Base-by-base conservation (phyloP, 345 rosid genomes). In the Euphorbia tirucalli region DNA sequence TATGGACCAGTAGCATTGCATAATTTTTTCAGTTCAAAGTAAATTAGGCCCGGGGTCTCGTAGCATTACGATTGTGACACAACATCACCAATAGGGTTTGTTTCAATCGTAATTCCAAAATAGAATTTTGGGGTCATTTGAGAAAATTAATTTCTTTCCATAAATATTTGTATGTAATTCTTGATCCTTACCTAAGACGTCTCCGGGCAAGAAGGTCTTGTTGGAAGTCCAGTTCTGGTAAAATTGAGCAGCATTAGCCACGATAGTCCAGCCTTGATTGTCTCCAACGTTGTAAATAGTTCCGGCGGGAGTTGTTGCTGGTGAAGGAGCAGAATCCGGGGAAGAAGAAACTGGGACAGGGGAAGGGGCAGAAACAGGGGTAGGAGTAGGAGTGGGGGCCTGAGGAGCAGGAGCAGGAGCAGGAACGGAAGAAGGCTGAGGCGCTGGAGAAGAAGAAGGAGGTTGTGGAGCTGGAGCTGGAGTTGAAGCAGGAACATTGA, bases 261-360 rank as follows among this genome's bases (percentile, higher is more conserved):
- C 18, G 16, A 68, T 21, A 24, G 19, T 22, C 71, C 71, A 68
- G 15, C 87, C 87, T 37, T 58, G 15, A 3, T 22, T 1, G 32
- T 79, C 81, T 39, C 83, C 83, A 6, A 84, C 85, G 0, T 48
- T 65, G 73, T 74, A 82, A 22, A 75, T 79, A 18, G 27, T 27
- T 0, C 80, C 63, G 15, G 68, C 55, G n/a, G 19, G 1, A 0
- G 87, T 30, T 0, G 84, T 73, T 55, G 80, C 9, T 0, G 85
- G 77, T 25, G 78, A 4, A 35, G 76, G 58, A 9, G 62, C 2
- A 18, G 77, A 7, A 0, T 32, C 6, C 0, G 69, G 46, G 3
- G 71, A 3, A 8, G 66, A 43, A 28, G 76, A 41, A 13, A n/a
- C 35, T 15, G 76, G 73, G 1, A 48, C 31, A 9, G 73, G 35